These are phyloP conservation scores for Novymonas esmeraldas DNA, from an alignment of 208 protist species.

Conservation along the genomic window DNA sequence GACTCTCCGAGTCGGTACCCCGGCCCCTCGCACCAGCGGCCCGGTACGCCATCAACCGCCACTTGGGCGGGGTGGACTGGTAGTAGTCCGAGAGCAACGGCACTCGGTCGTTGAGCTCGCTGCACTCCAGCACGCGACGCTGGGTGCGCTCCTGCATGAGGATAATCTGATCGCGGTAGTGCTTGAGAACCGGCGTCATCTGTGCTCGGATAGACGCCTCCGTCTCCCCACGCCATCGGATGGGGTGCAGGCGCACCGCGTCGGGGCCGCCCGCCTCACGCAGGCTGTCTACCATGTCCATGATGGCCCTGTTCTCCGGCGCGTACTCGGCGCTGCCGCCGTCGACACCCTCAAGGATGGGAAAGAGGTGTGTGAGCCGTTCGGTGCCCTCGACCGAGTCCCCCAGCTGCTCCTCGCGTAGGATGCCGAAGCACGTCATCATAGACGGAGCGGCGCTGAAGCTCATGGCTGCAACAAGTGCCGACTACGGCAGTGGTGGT, in stretches of 20 bases:
- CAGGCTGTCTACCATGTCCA: slow-evolving; percentile 21
- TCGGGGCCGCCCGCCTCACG: slow-evolving; percentile 15
- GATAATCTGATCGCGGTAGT: slow-evolving; percentile 62
- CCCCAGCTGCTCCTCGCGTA: slow-evolving; percentile 11
- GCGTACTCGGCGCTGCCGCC: neutral
- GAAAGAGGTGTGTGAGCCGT: slow-evolving; percentile 39
- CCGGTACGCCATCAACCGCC: slow-evolving; percentile 12
- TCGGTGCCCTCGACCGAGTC: slow-evolving; percentile 10
- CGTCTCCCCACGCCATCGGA: slow-evolving; percentile 51
- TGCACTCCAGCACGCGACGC: slow-evolving; percentile 42
- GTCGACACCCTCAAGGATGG: slow-evolving; percentile 26
- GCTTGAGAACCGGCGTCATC: slow-evolving; percentile 40
- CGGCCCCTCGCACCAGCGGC: neutral
- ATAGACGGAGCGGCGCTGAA: slow-evolving; percentile 9
- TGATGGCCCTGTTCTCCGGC: slow-evolving; percentile 7
- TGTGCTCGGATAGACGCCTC: slow-evolving; percentile 32
- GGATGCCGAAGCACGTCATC: slow-evolving; percentile 29
- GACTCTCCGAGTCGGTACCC: slow-evolving; percentile 1
- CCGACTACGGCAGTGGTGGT: too few relatives aligned
- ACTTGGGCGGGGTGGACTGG: slow-evolving; percentile 14
- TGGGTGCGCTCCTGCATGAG: slow-evolving; percentile 49
- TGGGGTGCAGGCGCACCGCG: slow-evolving; percentile 23
- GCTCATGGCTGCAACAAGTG: too few relatives aligned
- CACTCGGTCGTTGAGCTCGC: slow-evolving; percentile 40
- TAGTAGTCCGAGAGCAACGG: slow-evolving; percentile 26